phyloP scores from a whole-genome alignment of 192 early-diverging fungal genomes.

The Funneliformis geosporum region DNA sequence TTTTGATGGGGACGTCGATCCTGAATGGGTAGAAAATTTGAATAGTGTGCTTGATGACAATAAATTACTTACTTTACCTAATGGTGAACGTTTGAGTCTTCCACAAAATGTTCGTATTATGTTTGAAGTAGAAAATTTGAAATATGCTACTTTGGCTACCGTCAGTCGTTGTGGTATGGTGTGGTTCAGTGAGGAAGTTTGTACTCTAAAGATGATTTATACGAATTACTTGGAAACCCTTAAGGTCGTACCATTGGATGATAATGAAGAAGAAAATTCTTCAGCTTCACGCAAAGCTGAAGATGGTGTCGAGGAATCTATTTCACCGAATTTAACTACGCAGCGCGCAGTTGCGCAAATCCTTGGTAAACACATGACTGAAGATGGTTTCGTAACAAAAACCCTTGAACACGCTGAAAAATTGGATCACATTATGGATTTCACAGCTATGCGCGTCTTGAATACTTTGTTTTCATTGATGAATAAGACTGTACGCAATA shows the following conservation, averaged over 20 bases:
- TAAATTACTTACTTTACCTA: slow-evolving; percentile 93
- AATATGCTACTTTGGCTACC: slow-evolving; percentile 97
- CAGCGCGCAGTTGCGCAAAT: slow-evolving; percentile 79
- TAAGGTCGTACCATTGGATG: slow-evolving; percentile 72
- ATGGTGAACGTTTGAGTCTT: slow-evolving; percentile 94
- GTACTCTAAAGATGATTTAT: slow-evolving; percentile 76
- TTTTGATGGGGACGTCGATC: slow-evolving; percentile 99
- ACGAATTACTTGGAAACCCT: slow-evolving; percentile 83
- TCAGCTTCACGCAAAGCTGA: slow-evolving; percentile 43
- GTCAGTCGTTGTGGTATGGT: slow-evolving; percentile 99
- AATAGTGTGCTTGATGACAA: slow-evolving; percentile 96
- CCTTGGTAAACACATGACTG: slow-evolving; percentile 68
- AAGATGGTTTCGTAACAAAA: slow-evolving; percentile 74
- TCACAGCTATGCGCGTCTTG: slow-evolving; percentile 82
- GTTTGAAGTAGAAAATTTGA: slow-evolving; percentile 99
- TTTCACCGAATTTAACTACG: slow-evolving; percentile 63
- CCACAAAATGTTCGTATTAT: slow-evolving; percentile 96
- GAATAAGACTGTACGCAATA: slow-evolving; percentile 79
- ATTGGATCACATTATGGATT: slow-evolving; percentile 98
- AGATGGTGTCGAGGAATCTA: slow-evolving; percentile 47
- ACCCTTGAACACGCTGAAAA: slow-evolving; percentile 67
- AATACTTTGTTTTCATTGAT: slow-evolving; percentile 88
- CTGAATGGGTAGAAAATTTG: slow-evolving; percentile 99
- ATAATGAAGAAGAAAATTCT: slow-evolving; percentile 69
- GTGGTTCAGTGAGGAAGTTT: slow-evolving; percentile 95